Conservation (phyloP, 176 grass and related monocot genomes). For the Carex kokanica region DNA sequence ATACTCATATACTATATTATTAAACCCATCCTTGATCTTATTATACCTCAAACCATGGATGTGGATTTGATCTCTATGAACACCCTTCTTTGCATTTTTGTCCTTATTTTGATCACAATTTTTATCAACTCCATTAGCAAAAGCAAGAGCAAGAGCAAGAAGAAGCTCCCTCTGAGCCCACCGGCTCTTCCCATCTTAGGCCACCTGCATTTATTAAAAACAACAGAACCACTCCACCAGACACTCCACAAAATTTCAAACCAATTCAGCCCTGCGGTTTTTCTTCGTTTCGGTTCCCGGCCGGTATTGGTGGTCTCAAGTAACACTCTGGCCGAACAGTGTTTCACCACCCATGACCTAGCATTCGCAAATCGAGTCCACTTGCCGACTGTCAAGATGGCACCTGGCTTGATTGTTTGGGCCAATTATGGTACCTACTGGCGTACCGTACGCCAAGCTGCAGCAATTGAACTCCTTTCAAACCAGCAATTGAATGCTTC, state of each 20-base stretch:
- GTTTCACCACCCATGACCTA: slow-evolving; percentile 32
- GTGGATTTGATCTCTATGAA: slow-evolving; percentile 9
- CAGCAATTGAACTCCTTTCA: slow-evolving; percentile 2
- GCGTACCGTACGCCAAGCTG: not conserved
- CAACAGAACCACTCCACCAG: slow-evolving; percentile 16
- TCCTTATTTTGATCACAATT: not conserved
- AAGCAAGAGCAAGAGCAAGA: not conserved
- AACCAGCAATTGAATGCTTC: not conserved
- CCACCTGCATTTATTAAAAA: slow-evolving; percentile 19
- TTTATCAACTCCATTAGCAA: not conserved
- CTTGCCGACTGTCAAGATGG: not conserved
- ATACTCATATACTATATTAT: no score
- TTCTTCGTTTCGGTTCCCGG: slow-evolving; percentile 26
- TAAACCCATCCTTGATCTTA: not conserved
- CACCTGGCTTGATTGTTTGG: not conserved
- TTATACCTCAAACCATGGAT: not conserved
- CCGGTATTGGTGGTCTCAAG: slow-evolving; percentile 28
- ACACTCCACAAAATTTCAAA: slow-evolving; percentile 13
- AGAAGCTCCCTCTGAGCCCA: slow-evolving; percentile 10
- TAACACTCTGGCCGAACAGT: slow-evolving; percentile 22
- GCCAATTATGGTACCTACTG: slow-evolving; percentile 13
- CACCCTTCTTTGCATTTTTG: not conserved
- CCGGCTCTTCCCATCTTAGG: slow-evolving; percentile 24
- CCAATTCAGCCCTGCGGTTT: not conserved
- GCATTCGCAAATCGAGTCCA: slow-evolving; percentile 27